Evolutionary conservation across 2,329 filamentous ascomycete species (phyloP).

Genomic region (Fusarium begoniae): DNA sequence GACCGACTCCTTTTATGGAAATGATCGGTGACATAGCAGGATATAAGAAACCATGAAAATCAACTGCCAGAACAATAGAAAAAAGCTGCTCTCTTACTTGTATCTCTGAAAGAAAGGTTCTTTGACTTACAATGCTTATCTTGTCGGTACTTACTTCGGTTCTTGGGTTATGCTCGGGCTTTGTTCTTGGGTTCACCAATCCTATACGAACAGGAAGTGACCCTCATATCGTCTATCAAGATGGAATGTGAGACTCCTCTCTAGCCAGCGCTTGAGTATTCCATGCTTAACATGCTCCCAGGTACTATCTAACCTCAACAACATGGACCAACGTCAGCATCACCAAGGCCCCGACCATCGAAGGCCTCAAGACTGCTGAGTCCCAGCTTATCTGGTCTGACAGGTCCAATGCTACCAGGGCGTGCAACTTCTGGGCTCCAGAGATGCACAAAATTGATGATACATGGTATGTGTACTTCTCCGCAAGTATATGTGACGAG

Average conservation of each 20-base stretch:
- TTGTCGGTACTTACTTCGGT: background rate
- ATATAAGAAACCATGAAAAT: background rate
- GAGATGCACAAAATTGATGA: background rate
- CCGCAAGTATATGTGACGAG: background rate
- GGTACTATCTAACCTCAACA: background rate
- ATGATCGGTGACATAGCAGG: background rate
- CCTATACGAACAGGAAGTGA: background rate
- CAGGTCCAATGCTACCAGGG: background rate
- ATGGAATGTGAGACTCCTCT: background rate
- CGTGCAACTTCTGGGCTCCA: background rate
- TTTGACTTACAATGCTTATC: background rate
- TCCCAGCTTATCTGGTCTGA: background rate
- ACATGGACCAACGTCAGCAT: background rate
- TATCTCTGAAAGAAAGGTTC: background rate
- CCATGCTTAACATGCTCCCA: accelerated
- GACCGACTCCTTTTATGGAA: background rate
- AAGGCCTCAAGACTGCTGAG: background rate
- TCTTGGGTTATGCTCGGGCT: background rate
- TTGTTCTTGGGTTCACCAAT: background rate
- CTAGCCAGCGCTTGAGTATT: accelerated
- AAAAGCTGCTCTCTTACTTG: background rate
- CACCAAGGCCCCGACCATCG: background rate
- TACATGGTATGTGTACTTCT: background rate
- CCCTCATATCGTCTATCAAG: background rate
- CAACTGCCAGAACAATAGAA: background rate